Conservation (phyloP, 2,329 filamentous ascomycete species). For the Colletotrichum zoysiae region DNA sequence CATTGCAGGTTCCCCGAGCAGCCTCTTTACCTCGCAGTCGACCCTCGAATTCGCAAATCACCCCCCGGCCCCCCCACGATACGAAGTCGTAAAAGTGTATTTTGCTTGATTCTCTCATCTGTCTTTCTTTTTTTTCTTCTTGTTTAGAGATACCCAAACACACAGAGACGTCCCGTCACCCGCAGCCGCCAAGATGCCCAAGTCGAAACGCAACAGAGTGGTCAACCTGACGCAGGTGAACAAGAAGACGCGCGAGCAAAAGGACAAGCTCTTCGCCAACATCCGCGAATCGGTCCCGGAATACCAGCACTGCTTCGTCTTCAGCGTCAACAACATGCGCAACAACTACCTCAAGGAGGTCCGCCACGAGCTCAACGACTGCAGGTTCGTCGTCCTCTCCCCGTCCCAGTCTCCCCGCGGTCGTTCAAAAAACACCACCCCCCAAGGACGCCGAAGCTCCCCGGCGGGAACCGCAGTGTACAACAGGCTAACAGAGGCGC, state of each 20-base stretch:
- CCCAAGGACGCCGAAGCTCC: not conserved
- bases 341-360: conserved; percentile 96
- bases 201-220: conserved; percentile 92
- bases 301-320: conserved; percentile 93
- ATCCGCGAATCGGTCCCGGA: conserved; percentile 87
- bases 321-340: conserved; percentile 96
- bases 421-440: not conserved
- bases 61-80: not conserved
- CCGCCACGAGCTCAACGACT: conserved; percentile 84
- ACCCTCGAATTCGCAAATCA: conserved; percentile 9
- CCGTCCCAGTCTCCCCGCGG: not conserved
- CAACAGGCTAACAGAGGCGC: conserved; percentile 6
- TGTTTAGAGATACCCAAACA: conserved; percentile 9
- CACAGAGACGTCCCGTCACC: conserved; percentile 3
- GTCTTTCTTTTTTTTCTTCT: not conserved
- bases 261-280: conserved; percentile 87
- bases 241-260: conserved; percentile 95
- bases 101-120: not conserved
- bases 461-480: not conserved
- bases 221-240: conserved; percentile 90
- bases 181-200: conserved; percentile 77
- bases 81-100: not conserved
- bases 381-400: conserved; percentile 69
- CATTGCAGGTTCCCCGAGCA: conserved; percentile 16
- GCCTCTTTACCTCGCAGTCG: conserved; percentile 18